These are phyloP conservation scores for Vigna angularis DNA, from an alignment of 306 rosid genomes.

Conservation along the genomic window DNA sequence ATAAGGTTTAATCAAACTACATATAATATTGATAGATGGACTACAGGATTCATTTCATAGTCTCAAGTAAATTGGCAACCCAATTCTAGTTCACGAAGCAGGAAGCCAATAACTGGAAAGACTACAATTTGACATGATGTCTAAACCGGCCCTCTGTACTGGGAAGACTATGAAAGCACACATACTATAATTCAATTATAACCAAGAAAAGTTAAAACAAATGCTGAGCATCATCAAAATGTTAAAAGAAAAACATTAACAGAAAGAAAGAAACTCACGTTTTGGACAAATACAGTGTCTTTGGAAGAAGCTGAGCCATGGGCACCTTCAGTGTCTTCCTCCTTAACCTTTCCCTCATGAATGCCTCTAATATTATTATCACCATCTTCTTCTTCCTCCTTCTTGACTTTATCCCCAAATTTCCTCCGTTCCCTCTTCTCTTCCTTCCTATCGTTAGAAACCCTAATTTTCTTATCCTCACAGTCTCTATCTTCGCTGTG, in stretches of 20 bases:
- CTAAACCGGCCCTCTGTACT: background rate
- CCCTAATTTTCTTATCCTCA: conserved; percentile 73
- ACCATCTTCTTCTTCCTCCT: conserved; percentile 46
- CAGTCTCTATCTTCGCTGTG: conserved; percentile 58
- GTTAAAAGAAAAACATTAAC: background rate
- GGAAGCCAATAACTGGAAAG: background rate
- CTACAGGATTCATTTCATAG: background rate
- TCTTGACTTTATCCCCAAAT: conserved; percentile 69
- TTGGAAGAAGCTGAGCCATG: conserved; percentile 48
- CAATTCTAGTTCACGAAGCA: conserved; percentile 10
- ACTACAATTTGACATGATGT: conserved; percentile 14
- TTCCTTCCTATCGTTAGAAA: conserved; percentile 62
- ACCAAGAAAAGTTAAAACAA: background rate
- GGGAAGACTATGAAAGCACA: background rate
- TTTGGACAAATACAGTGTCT: conserved; percentile 56
- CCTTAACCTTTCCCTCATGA: conserved; percentile 41
- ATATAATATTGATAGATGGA: background rate
- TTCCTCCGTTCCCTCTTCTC: conserved; percentile 65
- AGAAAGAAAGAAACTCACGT: conserved; percentile 58
- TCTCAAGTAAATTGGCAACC: conserved; percentile 8
- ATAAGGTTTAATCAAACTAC: background rate
- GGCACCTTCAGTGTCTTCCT: conserved; percentile 47
- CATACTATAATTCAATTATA: background rate
- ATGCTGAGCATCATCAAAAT: background rate
- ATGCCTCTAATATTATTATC: background rate